Evolutionary conservation across 169 alveolate species (phyloP).

Genomic region (Cryptosporidium ryanae): DNA sequence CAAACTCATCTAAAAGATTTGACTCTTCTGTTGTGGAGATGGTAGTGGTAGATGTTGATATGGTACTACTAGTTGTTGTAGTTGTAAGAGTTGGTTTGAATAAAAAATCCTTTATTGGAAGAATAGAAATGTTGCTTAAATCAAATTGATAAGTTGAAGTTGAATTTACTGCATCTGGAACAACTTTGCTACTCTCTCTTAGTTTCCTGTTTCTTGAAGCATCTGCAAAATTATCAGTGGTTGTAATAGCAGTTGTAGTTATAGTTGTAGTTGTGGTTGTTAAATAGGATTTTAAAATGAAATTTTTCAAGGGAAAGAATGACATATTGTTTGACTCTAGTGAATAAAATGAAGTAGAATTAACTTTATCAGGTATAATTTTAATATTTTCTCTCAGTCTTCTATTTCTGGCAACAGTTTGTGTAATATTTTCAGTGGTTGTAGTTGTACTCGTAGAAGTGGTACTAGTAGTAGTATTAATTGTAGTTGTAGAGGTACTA

Average conservation of each 20-base stretch:
- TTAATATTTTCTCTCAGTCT: conserved; percentile 17
- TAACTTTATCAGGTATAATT: neutral
- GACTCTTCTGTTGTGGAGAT: conserved; percentile 8
- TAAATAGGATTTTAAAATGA: neutral
- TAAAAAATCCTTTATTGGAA: neutral
- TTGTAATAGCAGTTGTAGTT: conserved; percentile 37
- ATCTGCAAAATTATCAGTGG: neutral
- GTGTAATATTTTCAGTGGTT: conserved; percentile 9
- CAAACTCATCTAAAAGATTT: neutral
- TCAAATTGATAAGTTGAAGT: neutral
- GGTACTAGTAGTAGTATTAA: conserved; percentile 9
- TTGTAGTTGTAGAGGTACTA: neutral
- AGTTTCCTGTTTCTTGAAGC: neutral
- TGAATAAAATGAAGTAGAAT: neutral
- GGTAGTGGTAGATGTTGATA: conserved; percentile 1
- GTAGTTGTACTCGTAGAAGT: conserved; percentile 41
- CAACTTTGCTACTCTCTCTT: neutral
- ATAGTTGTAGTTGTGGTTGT: conserved; percentile 48
- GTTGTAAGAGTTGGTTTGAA: conserved; percentile 9
- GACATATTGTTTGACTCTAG: neutral
- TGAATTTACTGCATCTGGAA: neutral
- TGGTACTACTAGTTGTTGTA: conserved; percentile 26
- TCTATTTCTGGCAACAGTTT: neutral
- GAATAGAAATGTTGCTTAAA: neutral
- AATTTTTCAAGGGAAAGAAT: neutral